Base-by-base conservation (phyloP, 805 yeast genomes). In the Candida vaughaniae region DNA sequence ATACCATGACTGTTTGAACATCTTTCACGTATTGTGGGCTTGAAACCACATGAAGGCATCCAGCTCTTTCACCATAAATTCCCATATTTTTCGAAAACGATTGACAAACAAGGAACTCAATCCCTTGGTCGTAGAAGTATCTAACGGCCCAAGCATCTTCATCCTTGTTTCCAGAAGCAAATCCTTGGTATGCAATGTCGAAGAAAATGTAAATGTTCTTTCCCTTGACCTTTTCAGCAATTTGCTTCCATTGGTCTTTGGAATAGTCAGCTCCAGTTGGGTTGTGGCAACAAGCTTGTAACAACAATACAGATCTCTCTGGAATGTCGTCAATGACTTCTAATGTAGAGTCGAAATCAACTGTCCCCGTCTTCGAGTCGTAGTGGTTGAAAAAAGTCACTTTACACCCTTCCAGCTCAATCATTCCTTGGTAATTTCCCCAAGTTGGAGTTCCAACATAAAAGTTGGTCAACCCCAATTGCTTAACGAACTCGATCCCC, bases 111-210 rank as follows among this genome's bases (percentile, higher is more conserved):
- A 60, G 34, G 30, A 50, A 80, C 69, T 55, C 86, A 80, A 42
- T 17, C 9, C 52, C 49, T 37, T 48, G 49, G 8, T 46, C 49
- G 47, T 53, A 53, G 22, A 66, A 58, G 44, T 60, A 51, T 44
- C 70, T 49, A n/a, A 66, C 47, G 10, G 64, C 57, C 62, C 64
- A 66, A 1, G 71, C 69, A 45, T 67, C 73, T 43, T 74, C 71
- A 43, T 76, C 82, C 48, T 85, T 72, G 49, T 83, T 78, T 35
- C 98, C 73, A 22, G 59, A 48, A 20, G 67, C 54, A 42, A 66
- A 65, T 1, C 73, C 73, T 46, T 63, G 70, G 55, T 67, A 67
- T 2, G 73, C 72, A 31, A 56, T 60, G 52, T 67, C 73, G 34
- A 67, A 58, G 23, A 66, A 38, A 3, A 62, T 56, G 33, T 60